Evolutionary conservation across 352 stramenopile genomes (phyloP).

Genomic region (Thalassiosira livingstoniorum): DNA sequence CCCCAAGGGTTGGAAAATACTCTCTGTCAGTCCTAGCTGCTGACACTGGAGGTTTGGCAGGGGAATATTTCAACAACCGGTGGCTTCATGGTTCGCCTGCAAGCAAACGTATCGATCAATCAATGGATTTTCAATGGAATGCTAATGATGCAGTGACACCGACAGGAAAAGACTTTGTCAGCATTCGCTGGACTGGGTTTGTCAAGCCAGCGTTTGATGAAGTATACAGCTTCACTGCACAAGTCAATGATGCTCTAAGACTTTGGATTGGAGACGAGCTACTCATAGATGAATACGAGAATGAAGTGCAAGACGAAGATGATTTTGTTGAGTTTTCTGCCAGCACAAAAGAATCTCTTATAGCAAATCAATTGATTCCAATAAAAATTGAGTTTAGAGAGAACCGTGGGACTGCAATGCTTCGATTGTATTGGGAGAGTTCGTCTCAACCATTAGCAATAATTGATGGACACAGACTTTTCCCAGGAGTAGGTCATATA

Average conservation of each 20-base stretch:
- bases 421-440: constrained; percentile 91
- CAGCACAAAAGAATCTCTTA: constrained; percentile 77
- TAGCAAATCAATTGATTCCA: constrained; percentile 87
- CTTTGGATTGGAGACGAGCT: constrained; percentile 89
- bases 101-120: constrained; percentile 88
- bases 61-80: constrained; percentile 95
- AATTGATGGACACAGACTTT: constrained; percentile 90
- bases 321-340: constrained; percentile 64
- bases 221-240: constrained; percentile 89
- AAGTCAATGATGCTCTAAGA: constrained; percentile 90
- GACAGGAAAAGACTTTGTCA: constrained; percentile 93
- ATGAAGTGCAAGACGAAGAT: constrained; percentile 77
- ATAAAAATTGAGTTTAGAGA: constrained; percentile 95
- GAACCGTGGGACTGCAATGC: constrained; percentile 88
- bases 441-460: constrained; percentile 89
- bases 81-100: constrained; percentile 91
- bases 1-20: constrained; percentile 89
- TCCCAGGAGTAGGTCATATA: constrained; percentile 83
- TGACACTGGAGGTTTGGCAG: constrained; percentile 87
- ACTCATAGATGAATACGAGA: constrained; percentile 89
- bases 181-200: constrained; percentile 92
- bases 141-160: constrained; percentile 88
- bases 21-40: constrained; percentile 88
- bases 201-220: constrained; percentile 91
- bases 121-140: constrained; percentile 92